phyloP scores from a whole-genome alignment of 106 monocot species.

The Posidonia australis region DNA sequence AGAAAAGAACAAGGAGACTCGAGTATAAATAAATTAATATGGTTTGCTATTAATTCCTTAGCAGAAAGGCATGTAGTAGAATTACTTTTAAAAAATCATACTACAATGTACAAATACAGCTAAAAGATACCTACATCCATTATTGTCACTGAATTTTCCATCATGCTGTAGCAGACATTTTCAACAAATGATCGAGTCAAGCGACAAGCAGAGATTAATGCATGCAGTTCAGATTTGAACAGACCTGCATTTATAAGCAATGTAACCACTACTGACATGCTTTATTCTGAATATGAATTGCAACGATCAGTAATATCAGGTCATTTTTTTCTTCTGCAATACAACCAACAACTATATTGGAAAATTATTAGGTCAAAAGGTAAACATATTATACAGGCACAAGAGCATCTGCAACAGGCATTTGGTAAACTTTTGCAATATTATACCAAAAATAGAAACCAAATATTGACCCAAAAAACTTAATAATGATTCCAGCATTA shows the following conservation, averaged over 20 bases:
- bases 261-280: not conserved
- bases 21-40: no score
- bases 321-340: not conserved
- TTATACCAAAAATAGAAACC: no score
- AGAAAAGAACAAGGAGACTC: no score
- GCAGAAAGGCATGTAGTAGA: no score
- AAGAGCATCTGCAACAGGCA: no score
- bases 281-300: not conserved
- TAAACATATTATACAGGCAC: no score
- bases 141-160: conserved; percentile 40
- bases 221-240: conserved; percentile 50
- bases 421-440: no score
- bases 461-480: no score
- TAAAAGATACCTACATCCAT: conserved; percentile 42
- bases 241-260: conserved; percentile 28
- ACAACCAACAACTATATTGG: not conserved
- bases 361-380: no score
- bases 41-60: no score
- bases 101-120: not conserved
- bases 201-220: conserved; percentile 63
- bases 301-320: not conserved
- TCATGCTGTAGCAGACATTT: conserved; percentile 33
- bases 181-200: conserved; percentile 63
- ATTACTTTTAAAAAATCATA: no score
- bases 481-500: no score